Base-by-base conservation (phyloP, 106 monocot genomes). In the Hemerocallis citrina region DNA sequence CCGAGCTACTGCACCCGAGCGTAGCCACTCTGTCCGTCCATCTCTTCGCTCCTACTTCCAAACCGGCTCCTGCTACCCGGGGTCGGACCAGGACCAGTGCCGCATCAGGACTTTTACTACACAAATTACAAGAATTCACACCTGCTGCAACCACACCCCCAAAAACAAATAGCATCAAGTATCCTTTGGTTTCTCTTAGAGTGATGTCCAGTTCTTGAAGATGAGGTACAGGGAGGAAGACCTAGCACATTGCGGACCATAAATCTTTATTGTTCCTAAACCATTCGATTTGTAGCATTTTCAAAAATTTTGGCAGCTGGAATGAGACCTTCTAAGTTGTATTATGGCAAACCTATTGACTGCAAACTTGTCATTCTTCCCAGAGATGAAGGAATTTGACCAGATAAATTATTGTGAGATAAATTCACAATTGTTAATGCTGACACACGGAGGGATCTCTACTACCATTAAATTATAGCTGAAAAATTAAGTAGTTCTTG, bases 381-480 rank as follows among this genome's bases (percentile, higher is more conserved):
- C 6, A 75, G 63, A 14, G 62, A 56, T 17, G 68, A 52, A 11
- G 62, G 52, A 16, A 75, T 34, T 15, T 3, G 0, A 43, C 75
- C 75, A 28, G 55, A 55, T 17, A 75, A 27, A 28, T 75, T 55
- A 52, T 75, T 75, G 35, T 68, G 68, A 2, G 75, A 68, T 9
- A 75, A 60, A 35, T 63, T 75, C 37, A 68, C 25, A 31, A 49
- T 29, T 31, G 21, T n/a, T 17, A 67, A 38, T 29, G 31, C 43
- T 0, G 7, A 19, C 34, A 72, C 15, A 25, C 30, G 19, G 27
- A 10, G 72, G 72, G 23, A 72, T 63, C 9, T 34, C 57, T 64
- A 63, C 72, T 39, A 34, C 6, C 19, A 72, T 7, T 15, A 12
- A 72, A 38, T 72, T 72, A 20, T 57, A 30, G 19, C 72, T 64